These are phyloP conservation scores for Bidens hawaiensis DNA, from an alignment of 140 eudicot species.

Conservation along the genomic window DNA sequence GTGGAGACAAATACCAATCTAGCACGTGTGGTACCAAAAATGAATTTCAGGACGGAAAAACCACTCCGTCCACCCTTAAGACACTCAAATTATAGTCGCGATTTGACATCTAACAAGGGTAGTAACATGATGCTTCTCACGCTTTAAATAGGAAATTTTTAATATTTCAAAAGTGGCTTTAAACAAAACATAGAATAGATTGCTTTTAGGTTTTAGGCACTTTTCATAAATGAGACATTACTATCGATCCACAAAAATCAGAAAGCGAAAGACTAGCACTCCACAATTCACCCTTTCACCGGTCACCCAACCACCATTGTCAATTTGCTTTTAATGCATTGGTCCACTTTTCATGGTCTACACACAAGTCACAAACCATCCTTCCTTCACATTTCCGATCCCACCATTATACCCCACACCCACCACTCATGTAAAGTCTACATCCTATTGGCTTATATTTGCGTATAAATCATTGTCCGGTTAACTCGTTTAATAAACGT, in stretches of 20 bases:
- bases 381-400: not conserved
- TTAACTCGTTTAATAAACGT: not conserved
- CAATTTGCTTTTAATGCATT: slow-evolving; percentile 15
- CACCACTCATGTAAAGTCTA: too few species aligned
- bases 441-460: not conserved
- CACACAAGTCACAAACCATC: slow-evolving; percentile 8
- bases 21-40: too few species aligned
- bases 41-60: too few species aligned
- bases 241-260: not conserved
- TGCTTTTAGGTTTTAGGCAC: not conserved
- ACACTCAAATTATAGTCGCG: not conserved
- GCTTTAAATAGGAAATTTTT: too few species aligned
- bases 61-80: too few species aligned
- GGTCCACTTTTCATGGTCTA: not conserved
- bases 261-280: slow-evolving; percentile 12
- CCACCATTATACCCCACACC: slow-evolving; percentile 11
- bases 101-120: too few species aligned
- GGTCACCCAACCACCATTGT: slow-evolving; percentile 18
- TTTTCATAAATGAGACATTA: not conserved
- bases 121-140: too few species aligned
- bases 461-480: not conserved
- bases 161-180: not conserved
- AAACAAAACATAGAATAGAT: not conserved
- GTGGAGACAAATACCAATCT: too few species aligned
- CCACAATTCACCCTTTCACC: slow-evolving; percentile 17